phyloP scores from a whole-genome alignment of 2,329 filamentous ascomycete species.

The Orbilia quercus region DNA sequence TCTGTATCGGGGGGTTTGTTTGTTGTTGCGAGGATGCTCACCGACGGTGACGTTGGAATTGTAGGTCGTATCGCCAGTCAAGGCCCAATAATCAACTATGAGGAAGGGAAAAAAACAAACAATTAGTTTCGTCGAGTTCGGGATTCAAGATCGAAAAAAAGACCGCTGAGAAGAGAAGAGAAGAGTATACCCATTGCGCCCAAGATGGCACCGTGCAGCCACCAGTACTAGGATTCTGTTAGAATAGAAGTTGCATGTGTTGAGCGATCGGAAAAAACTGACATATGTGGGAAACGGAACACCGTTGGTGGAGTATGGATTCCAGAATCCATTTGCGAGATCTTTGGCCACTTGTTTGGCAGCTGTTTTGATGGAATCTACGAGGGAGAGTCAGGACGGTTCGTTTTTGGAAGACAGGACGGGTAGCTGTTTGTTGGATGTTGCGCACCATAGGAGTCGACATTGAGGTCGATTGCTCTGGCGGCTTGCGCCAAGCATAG shows the following conservation, averaged over 20 bases:
- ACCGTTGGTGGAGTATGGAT: slow-evolving; percentile 35
- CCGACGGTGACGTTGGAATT: slow-evolving; percentile 75
- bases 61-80: slow-evolving; percentile 78
- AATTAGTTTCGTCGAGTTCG: not conserved
- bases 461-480: slow-evolving; percentile 41
- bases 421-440: not conserved
- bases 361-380: slow-evolving; percentile 49
- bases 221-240: slow-evolving; percentile 37
- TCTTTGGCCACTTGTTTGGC: slow-evolving; percentile 42
- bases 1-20: not conserved
- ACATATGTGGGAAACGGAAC: slow-evolving; percentile 39
- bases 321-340: slow-evolving; percentile 42
- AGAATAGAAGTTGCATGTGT: not conserved
- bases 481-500: slow-evolving; percentile 23
- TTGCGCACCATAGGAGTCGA: slow-evolving; percentile 42
- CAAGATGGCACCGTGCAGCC: slow-evolving; percentile 45
- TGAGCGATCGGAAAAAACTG: not conserved
- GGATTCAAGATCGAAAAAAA: not conserved
- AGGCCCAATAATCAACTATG: slow-evolving; percentile 82
- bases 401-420: not conserved
- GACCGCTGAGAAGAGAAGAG: not conserved
- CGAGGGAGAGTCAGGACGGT: not conserved
- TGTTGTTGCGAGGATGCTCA: slow-evolving; percentile 63
- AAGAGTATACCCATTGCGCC: slow-evolving; percentile 31
- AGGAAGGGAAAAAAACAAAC: not conserved